phyloP scores from a whole-genome alignment of 495 filamentous ascomycete species.

The Penicillium pancosmium region DNA sequence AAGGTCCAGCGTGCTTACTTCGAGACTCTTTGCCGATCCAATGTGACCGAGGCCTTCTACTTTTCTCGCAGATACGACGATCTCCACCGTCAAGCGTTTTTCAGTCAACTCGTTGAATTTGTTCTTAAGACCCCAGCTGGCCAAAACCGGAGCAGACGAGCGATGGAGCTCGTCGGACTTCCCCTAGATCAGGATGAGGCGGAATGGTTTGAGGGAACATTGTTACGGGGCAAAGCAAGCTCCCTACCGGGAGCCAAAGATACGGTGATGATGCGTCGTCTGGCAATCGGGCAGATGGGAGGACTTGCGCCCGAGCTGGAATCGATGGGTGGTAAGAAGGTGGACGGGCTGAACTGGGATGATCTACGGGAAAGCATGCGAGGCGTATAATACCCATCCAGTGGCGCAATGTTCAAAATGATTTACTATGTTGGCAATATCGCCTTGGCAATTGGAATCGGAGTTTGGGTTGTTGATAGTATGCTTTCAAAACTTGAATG shows the following conservation, averaged over 20 bases:
- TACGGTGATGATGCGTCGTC: conserved; percentile 67
- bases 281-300: conserved; percentile 56
- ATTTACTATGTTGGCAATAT: conserved; percentile 8
- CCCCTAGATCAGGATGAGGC: conserved; percentile 71
- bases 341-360: conserved; percentile 58
- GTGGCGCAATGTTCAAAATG: conserved; percentile 11
- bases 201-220: conserved; percentile 67
- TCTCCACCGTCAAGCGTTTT: conserved; percentile 57
- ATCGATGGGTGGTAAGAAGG: conserved; percentile 49
- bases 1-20: conserved; percentile 66
- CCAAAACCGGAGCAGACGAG: conserved; percentile 53
- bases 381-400: conserved; percentile 23
- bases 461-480: conserved; percentile 9
- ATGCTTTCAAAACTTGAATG: neutral
- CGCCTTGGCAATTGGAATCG: conserved; percentile 14
- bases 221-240: conserved; percentile 63
- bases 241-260: conserved; percentile 64
- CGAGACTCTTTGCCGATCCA: conserved; percentile 65
- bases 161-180: conserved; percentile 69
- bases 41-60: conserved; percentile 71
- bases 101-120: conserved; percentile 67
- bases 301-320: conserved; percentile 40
- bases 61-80: conserved; percentile 69
- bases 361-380: conserved; percentile 45
- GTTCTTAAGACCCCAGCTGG: conserved; percentile 53